Percentiles rank a stretch among this genome's conserved stretches.
Conservation (phyloP, 257 asterid genomes). For the Nicotiana noctiflora region DNA sequence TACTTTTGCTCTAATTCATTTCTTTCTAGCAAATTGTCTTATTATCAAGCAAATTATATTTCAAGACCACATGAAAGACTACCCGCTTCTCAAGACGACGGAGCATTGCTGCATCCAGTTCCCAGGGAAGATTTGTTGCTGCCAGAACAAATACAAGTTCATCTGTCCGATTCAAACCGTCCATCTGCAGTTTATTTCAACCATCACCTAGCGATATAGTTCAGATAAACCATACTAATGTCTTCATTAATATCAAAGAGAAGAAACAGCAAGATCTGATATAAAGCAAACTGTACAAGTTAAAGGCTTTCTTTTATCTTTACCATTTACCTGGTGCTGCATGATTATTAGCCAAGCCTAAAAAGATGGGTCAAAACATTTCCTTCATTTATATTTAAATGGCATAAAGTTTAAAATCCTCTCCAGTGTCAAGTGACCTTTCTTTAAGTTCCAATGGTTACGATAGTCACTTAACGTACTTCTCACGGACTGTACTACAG, state of each 20-base stretch:
- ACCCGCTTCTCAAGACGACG: slow-evolving; percentile 99
- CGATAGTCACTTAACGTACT: neutral
- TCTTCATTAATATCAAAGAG: neutral
- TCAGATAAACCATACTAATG: neutral
- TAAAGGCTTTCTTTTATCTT: neutral
- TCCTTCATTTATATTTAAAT: neutral
- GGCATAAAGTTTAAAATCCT: neutral
- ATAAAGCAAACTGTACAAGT: neutral
- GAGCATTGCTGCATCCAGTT: slow-evolving; percentile 97
- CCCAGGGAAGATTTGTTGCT: slow-evolving; percentile 99
- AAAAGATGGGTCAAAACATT: neutral
- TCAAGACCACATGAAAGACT: slow-evolving; percentile 7
- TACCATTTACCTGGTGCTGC: neutral
- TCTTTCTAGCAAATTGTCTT: neutral
- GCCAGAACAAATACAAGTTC: slow-evolving; percentile 98
- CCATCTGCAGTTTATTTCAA: slow-evolving; percentile 81
- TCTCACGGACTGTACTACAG: neutral
- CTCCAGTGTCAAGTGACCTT: neutral
- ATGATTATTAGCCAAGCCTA: neutral
- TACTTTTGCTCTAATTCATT: neutral
- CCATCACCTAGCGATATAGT: slow-evolving; percentile 11
- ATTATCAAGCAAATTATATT: neutral
- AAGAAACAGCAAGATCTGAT: neutral
- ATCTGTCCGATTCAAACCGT: slow-evolving; percentile 83
- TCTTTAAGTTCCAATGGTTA: neutral